Conservation (phyloP, 2,329 filamentous ascomycete species). For the Pestalotiopsis sp. region DNA sequence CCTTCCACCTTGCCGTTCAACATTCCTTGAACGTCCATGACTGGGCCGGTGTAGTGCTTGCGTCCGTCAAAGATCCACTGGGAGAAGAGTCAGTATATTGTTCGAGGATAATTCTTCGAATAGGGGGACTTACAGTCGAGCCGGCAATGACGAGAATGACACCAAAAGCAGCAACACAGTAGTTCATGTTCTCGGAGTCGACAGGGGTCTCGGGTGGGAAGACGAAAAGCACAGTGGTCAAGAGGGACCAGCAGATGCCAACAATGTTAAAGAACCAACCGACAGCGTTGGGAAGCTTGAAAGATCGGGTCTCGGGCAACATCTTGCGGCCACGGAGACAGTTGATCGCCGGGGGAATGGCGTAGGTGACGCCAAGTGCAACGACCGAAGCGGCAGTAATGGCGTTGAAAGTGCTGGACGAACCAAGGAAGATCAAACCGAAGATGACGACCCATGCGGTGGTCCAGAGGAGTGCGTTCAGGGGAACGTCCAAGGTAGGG, state of each 20-base stretch:
- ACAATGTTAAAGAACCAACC: conserved; percentile 64
- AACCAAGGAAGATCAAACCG: conserved; percentile 71
- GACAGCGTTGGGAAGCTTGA: conserved; percentile 53
- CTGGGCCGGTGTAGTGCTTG: conserved; percentile 46
- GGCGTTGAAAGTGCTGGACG: conserved; percentile 68
- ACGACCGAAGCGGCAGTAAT: conserved; percentile 73
- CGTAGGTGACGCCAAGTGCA: conserved; percentile 72
- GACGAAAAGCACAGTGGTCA: conserved; percentile 76
- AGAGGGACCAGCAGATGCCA: conserved; percentile 64
- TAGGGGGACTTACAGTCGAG: conserved; percentile 24
- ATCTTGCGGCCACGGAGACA: conserved; percentile 65
- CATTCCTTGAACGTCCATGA: conserved; percentile 28
- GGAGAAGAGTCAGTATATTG: neutral
- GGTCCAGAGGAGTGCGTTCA: conserved; percentile 67
- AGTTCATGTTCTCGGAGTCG: conserved; percentile 69
- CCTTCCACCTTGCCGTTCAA: conserved; percentile 23
- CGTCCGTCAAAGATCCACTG: conserved; percentile 49
- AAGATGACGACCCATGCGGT: conserved; percentile 65
- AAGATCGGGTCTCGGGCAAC: conserved; percentile 60
- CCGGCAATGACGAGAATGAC: conserved; percentile 47
- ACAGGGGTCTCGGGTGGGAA: conserved; percentile 71
- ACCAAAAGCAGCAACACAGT: conserved; percentile 50
- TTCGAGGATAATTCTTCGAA: neutral
- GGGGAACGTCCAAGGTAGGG: conserved; percentile 59
- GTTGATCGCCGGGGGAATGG: conserved; percentile 72